Evolutionary conservation across 139 green algal species (phyloP), one percentile per base, ranked within the genome.

Genomic region (Chlamydomonas sphaeroides): DNA sequence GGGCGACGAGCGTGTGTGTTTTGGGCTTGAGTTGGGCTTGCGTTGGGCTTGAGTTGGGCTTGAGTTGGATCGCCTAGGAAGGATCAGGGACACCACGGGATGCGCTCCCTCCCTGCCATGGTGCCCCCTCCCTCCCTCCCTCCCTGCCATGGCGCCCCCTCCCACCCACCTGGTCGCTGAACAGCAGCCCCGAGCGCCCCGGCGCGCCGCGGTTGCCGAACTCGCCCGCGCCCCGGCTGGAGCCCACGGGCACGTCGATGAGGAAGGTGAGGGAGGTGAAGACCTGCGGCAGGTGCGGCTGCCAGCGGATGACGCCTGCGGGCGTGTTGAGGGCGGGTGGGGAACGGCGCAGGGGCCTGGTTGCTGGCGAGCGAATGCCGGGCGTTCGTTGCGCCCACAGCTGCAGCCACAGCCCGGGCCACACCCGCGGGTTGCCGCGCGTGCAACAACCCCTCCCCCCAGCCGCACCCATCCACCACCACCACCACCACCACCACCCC

Each of bases 181-280:
- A 87, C 5, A 88, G 74, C 23, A 65, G 4, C 0, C 25, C 32
- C 23, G 74, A 67, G 35, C 59, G 65, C 39, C 65, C 42, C 3
- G 85, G 78, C 70, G 82, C 51, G 28, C 17, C 5, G 30, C 78
- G 62, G 18, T 1, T 25, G 5, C 71, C 38, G 5, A 66, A 3
- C 11, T 72, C 62, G 1, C 74, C 53, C 38, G 36, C 49, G 21
- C 90, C 87, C 3, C 90, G 84, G 32, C 91, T 86, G 23, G 88
- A 84, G 68, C 93, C 94, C n/a, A 98, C 90, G 1, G 94, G 94
- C 28, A 98, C 87, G 15, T 94, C 83, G 78, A 97, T 95, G n/a
- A 79, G 75, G 67, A 85, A 90, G 57, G 92, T 78, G 36, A 94
- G 86, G 56, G 87, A 71, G 5, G 89, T 93, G 80, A 87, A 93